Base-by-base conservation (phyloP, 2,329 filamentous ascomycete species). In the Colletotrichum sp. region DNA sequence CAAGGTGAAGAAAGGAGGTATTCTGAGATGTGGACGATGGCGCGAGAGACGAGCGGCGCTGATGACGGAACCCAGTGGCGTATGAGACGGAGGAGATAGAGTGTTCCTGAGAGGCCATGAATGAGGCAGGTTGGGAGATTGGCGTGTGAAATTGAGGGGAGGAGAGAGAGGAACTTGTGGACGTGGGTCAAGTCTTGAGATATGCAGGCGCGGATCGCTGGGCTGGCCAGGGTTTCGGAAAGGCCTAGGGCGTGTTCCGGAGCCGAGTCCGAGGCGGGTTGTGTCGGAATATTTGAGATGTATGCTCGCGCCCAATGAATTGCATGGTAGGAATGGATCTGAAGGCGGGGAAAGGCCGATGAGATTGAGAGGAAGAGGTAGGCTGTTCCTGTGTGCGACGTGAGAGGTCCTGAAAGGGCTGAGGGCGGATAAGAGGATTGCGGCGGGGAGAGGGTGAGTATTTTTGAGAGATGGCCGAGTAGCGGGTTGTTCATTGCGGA, bases 11-110 rank as follows among this genome's bases (percentile, higher is more conserved):
- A 4, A 78, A 95, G 85, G 71, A 95, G 93, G 49, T 89, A 88
- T 39, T 91, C 87, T 26, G 92, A 89, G 2, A 95, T 86, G 72
- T 89, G 88, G 12, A 87, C 85, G 49, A 93, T 89, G 2, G 90
- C 88, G 15, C 88, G 83, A 69, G 93, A 88, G 12, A 91, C 82
- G 1, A 89, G 85, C 10, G 85, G 81, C 18, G 85, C 84, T 70
- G 89, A 88, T 36, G 88, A 85, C 0, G 87, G 83, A 62, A 94
- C 90, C 77, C 89, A 89, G 32, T 89, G 87, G 26, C 89, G 89
- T 39, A 94, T 90, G 74, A 94, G 84, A 1, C 94, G 88, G 55
- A 95, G 87, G 59, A 94, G 85, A 81, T 95, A 95, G 28, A 95
- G 85, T 69, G 92, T 90, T 1, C 93, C 93, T 2, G 93, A 92